A percentile compares a stretch with the other conserved stretches of the same genome.
Conservation (phyloP, 257 asterid species). For the Lycium barbarum region DNA sequence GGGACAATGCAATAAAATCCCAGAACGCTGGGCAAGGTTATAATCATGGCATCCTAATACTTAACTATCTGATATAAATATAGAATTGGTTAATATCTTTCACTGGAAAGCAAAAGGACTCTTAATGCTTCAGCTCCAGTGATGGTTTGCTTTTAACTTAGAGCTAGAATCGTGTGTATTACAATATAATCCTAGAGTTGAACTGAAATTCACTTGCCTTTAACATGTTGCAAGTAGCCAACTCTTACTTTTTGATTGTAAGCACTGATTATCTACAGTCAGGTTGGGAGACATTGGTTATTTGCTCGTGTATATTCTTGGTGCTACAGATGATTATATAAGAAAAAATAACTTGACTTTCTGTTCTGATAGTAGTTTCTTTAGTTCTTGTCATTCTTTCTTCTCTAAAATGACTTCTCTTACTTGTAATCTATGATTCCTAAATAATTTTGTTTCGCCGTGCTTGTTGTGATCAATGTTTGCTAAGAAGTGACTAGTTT, state of each 20-base stretch:
- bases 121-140: neutral
- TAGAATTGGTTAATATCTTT: neutral
- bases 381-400: neutral
- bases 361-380: neutral
- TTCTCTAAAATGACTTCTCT: neutral
- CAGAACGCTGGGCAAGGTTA: constrained; percentile 8
- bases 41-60: neutral
- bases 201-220: neutral
- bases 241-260: neutral
- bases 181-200: neutral
- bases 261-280: neutral
- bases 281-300: neutral
- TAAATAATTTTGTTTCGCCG: neutral
- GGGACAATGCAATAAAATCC: neutral
- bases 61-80: neutral
- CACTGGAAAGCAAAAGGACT: neutral
- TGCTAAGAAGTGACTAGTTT: neutral
- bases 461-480: neutral
- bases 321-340: neutral
- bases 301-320: neutral
- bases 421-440: neutral
- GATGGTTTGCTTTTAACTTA: neutral
- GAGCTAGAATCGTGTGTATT: constrained; percentile 10
- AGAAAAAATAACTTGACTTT: neutral
- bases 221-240: constrained; percentile 4